These are phyloP conservation scores for Dactylis glomerata DNA, from an alignment of 176 grass and related monocot genomes.

Conservation along the genomic window DNA sequence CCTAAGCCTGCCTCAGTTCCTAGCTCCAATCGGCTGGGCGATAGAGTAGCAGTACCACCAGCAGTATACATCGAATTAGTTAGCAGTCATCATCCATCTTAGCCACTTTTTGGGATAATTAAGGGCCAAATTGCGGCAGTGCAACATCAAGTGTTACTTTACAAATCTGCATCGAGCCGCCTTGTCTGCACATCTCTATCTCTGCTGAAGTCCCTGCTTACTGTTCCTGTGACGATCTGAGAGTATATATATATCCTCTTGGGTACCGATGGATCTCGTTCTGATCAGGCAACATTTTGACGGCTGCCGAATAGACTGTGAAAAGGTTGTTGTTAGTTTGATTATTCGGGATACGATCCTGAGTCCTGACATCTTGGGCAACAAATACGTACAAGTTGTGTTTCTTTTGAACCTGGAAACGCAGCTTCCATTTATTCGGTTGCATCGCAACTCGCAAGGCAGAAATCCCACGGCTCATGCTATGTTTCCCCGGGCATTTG, in stretches of 20 bases:
- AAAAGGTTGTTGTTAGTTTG: background rate
- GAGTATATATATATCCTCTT: background rate
- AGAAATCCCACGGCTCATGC: background rate
- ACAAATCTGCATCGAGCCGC: conserved; percentile 46
- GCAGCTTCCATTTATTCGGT: background rate
- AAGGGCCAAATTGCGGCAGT: conserved; percentile 4
- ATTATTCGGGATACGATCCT: background rate
- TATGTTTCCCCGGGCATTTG: background rate
- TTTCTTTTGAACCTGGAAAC: background rate
- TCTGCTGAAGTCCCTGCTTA: background rate
- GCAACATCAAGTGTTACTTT: background rate
- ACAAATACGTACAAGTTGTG: background rate
- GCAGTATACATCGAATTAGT: conserved; percentile 28
- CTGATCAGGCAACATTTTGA: background rate
- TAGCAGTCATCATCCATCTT: conserved; percentile 20
- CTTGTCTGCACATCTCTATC: background rate
- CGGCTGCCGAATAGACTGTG: background rate
- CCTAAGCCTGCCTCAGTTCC: background rate
- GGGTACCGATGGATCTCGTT: background rate
- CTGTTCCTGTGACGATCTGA: background rate
- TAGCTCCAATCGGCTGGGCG: conserved; percentile 41
- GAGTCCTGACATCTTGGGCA: background rate
- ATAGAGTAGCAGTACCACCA: background rate
- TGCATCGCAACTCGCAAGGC: no score
- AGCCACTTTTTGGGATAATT: background rate